phyloP scores from a whole-genome alignment of 768 basidiomycete species.

The Auriscalpium orientale region DNA sequence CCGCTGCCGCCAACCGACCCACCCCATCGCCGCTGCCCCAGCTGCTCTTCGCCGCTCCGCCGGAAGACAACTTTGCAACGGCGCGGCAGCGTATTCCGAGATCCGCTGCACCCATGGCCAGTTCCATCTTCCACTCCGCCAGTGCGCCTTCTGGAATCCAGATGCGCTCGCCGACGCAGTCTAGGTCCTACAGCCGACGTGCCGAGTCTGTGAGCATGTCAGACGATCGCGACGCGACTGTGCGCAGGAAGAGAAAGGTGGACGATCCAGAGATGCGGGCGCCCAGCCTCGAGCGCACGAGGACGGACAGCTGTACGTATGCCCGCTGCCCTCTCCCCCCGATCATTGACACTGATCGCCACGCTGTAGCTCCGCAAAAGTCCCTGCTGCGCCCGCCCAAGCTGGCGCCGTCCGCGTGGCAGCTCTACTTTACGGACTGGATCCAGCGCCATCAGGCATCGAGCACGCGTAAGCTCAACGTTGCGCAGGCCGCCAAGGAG shows the following conservation, averaged over 20 bases:
- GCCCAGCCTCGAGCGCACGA: conserved; percentile 15
- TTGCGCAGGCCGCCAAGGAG: conserved; percentile 92
- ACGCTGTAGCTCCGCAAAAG: conserved; percentile 53
- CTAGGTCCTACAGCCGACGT: conserved; percentile 57
- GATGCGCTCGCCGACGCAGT: conserved; percentile 37
- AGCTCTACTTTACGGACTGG: conserved; percentile 94
- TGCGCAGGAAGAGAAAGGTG: conserved; percentile 46
- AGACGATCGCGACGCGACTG: conserved; percentile 68
- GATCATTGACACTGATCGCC: conserved; percentile 13
- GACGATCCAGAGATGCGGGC: conserved; percentile 18
- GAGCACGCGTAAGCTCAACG: conserved; percentile 81
- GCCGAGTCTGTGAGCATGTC: conserved; percentile 56
- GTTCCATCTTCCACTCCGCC: conserved; percentile 58
- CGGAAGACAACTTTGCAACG: conserved; percentile 33
- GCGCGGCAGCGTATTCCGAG: conserved; percentile 31
- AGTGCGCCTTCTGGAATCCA: conserved; percentile 59
- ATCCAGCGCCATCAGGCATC: conserved; percentile 80
- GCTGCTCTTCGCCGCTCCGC: conserved; percentile 28
- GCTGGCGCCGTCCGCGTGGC: conserved; percentile 91
- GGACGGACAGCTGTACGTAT: conserved; percentile 7
- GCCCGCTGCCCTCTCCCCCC: neutral
- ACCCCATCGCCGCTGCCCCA: conserved; percentile 33
- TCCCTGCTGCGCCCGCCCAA: conserved; percentile 83
- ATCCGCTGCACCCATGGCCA: conserved; percentile 38
- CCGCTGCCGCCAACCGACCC: conserved; percentile 2